Evolutionary conservation across 179 eudicot genomes (phyloP).

Genomic region (Heliamphora pulchella): DNA sequence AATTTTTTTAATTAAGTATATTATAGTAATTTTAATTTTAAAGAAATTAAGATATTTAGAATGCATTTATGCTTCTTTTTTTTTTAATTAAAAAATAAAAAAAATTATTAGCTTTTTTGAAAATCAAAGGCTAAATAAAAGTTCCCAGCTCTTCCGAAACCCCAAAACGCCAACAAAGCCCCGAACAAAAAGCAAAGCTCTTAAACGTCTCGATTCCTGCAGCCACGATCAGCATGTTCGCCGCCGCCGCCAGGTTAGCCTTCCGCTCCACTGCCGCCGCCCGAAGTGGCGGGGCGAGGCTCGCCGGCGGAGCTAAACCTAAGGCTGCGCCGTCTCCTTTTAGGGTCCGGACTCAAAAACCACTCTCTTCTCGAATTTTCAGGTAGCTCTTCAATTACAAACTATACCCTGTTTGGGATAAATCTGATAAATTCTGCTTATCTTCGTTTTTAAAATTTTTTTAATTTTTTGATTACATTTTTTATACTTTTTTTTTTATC

Average conservation of each 20-base stretch:
- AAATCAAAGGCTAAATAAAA: too few species aligned
- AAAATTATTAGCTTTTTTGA: too few species aligned
- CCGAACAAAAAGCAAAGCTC: background rate
- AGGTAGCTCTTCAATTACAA: constrained; percentile 34
- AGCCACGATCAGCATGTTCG: constrained; percentile 28
- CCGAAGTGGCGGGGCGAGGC: constrained; percentile 28
- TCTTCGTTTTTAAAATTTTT: too few species aligned
- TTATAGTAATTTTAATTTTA: too few species aligned
- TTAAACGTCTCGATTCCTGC: background rate
- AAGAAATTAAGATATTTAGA: too few species aligned
- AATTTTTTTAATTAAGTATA: too few species aligned
- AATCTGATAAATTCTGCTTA: too few species aligned
- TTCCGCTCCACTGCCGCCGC: constrained; percentile 41
- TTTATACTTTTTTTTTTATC: too few species aligned
- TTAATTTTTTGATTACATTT: too few species aligned
- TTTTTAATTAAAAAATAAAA: too few species aligned
- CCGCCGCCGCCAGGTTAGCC: constrained; percentile 53
- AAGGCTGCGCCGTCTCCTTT: constrained; percentile 39
- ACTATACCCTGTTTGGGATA: background rate
- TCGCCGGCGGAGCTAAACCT: constrained; percentile 38
- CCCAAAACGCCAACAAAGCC: constrained; percentile 24
- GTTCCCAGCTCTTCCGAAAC: background rate
- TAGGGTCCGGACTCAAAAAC: constrained; percentile 41
- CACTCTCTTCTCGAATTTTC: constrained; percentile 59
- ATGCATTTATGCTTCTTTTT: too few species aligned